Conservation (phyloP, 2,329 filamentous ascomycete species). For the Cladosporium sp. region DNA sequence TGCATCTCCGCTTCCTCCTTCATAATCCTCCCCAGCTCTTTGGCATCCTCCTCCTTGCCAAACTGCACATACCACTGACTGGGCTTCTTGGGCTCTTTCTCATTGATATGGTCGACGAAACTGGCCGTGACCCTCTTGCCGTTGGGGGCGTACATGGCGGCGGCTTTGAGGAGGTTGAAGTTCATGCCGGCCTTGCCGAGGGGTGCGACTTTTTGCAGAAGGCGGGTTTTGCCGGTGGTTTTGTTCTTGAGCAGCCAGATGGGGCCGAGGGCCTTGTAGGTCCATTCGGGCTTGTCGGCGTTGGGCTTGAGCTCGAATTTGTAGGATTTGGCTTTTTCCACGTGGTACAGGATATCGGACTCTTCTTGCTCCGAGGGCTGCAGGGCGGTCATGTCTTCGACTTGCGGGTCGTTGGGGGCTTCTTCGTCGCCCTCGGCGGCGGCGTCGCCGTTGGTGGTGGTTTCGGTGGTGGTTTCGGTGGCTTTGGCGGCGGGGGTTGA, state of each 20-base stretch:
- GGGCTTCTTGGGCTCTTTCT: conserved; percentile 50
- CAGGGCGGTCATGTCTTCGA: conserved; percentile 66
- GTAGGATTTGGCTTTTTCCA: conserved; percentile 62
- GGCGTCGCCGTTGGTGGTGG: conserved; percentile 35
- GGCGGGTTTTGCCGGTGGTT: conserved; percentile 59
- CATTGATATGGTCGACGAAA: conserved; percentile 23
- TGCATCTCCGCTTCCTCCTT: conserved; percentile 39
- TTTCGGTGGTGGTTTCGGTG: conserved; percentile 40
- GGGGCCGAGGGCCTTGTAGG: conserved; percentile 65
- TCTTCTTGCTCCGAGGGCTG: conserved; percentile 59
- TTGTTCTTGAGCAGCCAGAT: conserved; percentile 72
- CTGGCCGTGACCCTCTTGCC: conserved; percentile 40
- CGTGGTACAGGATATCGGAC: conserved; percentile 66
- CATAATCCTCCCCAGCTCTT: conserved; percentile 42
- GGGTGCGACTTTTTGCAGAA: conserved; percentile 71
- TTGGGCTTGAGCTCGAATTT: conserved; percentile 52
- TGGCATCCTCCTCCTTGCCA: conserved; percentile 53
- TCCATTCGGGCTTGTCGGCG: conserved; percentile 59
- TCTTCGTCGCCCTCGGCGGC: conserved; percentile 23
- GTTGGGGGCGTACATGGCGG: conserved; percentile 56
- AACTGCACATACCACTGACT: conserved; percentile 71
- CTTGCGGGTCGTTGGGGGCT: conserved; percentile 39
- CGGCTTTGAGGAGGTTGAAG: conserved; percentile 57
- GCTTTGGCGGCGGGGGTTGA: conserved; percentile 8
- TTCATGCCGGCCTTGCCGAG: conserved; percentile 72